phyloP scores from a whole-genome alignment of 176 grass and related monocot species.

The Aegilops speltoides region DNA sequence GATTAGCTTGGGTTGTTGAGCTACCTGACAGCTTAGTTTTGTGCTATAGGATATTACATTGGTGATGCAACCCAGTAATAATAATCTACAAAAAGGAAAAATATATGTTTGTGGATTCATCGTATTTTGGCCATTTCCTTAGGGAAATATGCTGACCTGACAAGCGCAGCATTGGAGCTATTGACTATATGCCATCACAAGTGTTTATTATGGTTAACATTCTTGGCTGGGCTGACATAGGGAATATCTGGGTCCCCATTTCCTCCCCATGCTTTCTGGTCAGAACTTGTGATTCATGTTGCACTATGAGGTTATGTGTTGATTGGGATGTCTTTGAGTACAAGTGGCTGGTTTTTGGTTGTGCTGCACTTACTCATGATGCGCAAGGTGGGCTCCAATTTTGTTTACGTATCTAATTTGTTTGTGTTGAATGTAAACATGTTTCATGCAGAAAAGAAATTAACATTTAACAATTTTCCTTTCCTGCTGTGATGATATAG shows the following conservation, averaged over 20 bases:
- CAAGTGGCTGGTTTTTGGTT: conserved; percentile 27
- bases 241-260: conserved; percentile 8
- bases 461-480: not conserved
- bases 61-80: conserved; percentile 26
- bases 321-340: conserved; percentile 22
- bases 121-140: conserved; percentile 22
- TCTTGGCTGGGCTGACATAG: conserved; percentile 36
- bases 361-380: conserved; percentile 1
- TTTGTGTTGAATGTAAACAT: not conserved
- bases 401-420: not conserved
- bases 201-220: conserved; percentile 13
- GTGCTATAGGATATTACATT: conserved; percentile 29
- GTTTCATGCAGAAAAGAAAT: not conserved
- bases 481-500: not conserved
- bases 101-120: conserved; percentile 22
- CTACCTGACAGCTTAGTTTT: conserved; percentile 22
- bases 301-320: conserved; percentile 9
- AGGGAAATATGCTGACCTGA: conserved; percentile 32
- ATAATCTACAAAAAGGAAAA: conserved; percentile 25
- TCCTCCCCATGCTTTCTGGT: not conserved
- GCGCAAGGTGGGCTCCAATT: conserved; percentile 30
- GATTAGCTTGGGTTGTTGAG: conserved; percentile 22
- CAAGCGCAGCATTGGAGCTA: conserved; percentile 17
- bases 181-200: conserved; percentile 25
- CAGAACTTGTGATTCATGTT: conserved; percentile 27